phyloP scores from a whole-genome alignment of 805 yeast species.

The Yarrowia sp. region DNA sequence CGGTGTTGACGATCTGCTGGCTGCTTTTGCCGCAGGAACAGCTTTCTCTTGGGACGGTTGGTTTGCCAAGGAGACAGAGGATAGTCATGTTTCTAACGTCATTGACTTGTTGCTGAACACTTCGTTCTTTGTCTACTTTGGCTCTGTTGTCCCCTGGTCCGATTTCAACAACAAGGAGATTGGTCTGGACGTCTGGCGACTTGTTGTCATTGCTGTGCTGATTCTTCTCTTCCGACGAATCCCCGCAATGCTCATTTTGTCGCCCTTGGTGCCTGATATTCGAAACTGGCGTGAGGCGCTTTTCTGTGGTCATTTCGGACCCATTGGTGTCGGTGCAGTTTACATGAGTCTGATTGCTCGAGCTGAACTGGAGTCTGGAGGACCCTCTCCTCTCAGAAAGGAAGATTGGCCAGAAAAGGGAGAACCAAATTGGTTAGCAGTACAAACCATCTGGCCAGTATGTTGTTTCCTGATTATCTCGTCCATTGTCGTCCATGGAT shows the following conservation, averaged over 20 bases:
- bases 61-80: constrained; percentile 79
- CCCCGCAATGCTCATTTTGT: constrained; percentile 73
- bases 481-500: constrained; percentile 87
- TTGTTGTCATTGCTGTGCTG: constrained; percentile 70
- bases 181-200: constrained; percentile 76
- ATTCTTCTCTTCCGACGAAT: constrained; percentile 73
- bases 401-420: constrained; percentile 46
- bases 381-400: constrained; percentile 53
- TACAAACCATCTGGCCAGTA: constrained; percentile 76
- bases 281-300: constrained; percentile 91
- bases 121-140: constrained; percentile 85
- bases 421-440: constrained; percentile 54
- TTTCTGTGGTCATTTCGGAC: constrained; percentile 94
- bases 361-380: constrained; percentile 60
- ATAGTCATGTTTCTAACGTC: constrained; percentile 84
- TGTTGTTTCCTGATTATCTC: constrained; percentile 75
- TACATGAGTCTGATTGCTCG: constrained; percentile 81
- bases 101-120: constrained; percentile 79
- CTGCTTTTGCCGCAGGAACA: constrained; percentile 89
- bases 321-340: constrained; percentile 92
- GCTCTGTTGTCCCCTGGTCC: constrained; percentile 88
- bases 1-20: constrained; percentile 86
- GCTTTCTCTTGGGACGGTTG: constrained; percentile 94
- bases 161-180: constrained; percentile 60
- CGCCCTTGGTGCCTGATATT: constrained; percentile 81